A percentile compares a stretch with the other conserved stretches of the same genome.
phyloP scores from a whole-genome alignment of 108 stramenopile species.

The Cyclostephanos tholiformis region DNA sequence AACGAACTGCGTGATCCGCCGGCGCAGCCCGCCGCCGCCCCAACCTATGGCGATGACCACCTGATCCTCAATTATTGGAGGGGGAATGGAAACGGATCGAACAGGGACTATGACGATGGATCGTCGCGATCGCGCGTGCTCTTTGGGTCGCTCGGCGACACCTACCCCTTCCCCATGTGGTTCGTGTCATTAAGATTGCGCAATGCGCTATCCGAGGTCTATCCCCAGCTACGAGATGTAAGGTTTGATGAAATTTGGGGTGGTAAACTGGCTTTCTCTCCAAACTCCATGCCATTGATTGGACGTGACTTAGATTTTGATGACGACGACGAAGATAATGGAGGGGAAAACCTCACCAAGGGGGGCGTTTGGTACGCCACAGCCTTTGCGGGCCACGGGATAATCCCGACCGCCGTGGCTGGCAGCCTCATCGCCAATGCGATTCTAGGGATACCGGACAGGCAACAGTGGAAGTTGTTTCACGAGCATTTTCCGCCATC shows the following conservation, averaged over 20 bases:
- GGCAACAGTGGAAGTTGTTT: slow-evolving; percentile 41
- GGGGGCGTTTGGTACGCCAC: slow-evolving; percentile 48
- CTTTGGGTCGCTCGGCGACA: slow-evolving; percentile 42
- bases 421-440: slow-evolving; percentile 47
- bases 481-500: slow-evolving; percentile 43
- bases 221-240: slow-evolving; percentile 37
- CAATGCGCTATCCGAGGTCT: slow-evolving; percentile 35
- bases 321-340: not conserved
- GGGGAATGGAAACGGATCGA: slow-evolving; percentile 3
- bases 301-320: slow-evolving; percentile 42
- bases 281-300: slow-evolving; percentile 39
- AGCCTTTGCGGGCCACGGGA: slow-evolving; percentile 45
- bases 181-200: slow-evolving; percentile 35
- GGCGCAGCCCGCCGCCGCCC: not conserved
- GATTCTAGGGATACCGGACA: slow-evolving; percentile 35
- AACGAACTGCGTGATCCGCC: not conserved
- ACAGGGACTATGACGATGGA: slow-evolving; percentile 12
- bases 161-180: slow-evolving; percentile 21
- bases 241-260: slow-evolving; percentile 39
- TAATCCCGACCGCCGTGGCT: slow-evolving; percentile 41
- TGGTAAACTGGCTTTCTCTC: slow-evolving; percentile 35
- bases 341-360: not conserved
- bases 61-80: slow-evolving; percentile 47
- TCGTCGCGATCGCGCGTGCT: slow-evolving; percentile 13
- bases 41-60: slow-evolving; percentile 45